Evolutionary conservation across 2,329 filamentous ascomycete genomes (phyloP).

Genomic region (Trichophyton mentagrophytes): DNA sequence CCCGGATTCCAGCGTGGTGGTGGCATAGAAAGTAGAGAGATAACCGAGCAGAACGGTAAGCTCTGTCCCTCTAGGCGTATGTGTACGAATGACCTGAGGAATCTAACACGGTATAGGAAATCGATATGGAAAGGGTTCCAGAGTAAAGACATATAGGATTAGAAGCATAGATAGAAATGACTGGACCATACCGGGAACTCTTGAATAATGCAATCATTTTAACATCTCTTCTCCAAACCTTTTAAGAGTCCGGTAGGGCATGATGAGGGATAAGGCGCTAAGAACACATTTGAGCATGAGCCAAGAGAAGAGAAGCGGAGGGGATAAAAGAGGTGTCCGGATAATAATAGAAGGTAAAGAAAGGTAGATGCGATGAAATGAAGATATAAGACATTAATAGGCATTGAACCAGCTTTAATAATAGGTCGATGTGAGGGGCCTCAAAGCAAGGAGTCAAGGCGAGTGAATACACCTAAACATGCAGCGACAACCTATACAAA

Average conservation of each 20-base stretch:
- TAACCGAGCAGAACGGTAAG: too few species aligned
- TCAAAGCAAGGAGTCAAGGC: conserved; percentile 85
- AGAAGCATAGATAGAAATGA: background rate
- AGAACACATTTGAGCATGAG: background rate
- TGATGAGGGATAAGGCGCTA: background rate
- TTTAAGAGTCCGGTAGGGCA: background rate
- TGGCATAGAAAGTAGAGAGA: too few species aligned
- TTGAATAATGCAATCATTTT: conserved; percentile 2
- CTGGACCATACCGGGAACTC: background rate
- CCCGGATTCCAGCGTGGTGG: too few species aligned
- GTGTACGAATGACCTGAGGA: too few species aligned
- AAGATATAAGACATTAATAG: conserved; percentile 4
- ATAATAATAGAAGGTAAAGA: background rate
- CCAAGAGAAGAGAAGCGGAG: conserved; percentile 7
- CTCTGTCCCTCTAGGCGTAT: too few species aligned
- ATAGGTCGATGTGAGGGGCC: background rate
- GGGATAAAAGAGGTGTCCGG: conserved; percentile 12
- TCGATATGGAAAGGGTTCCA: too few species aligned
- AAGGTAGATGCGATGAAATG: conserved; percentile 4
- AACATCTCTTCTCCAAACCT: background rate
- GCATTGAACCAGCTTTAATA: background rate
- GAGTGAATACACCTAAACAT: conserved; percentile 92
- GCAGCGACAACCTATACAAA: conserved; percentile 61
- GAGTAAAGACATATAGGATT: background rate
- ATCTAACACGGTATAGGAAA: too few species aligned